A percentile compares a stretch with the other conserved stretches of the same genome.
Evolutionary conservation across 139 green algal species (phyloP).

Genomic region (Chlorella sp.): DNA sequence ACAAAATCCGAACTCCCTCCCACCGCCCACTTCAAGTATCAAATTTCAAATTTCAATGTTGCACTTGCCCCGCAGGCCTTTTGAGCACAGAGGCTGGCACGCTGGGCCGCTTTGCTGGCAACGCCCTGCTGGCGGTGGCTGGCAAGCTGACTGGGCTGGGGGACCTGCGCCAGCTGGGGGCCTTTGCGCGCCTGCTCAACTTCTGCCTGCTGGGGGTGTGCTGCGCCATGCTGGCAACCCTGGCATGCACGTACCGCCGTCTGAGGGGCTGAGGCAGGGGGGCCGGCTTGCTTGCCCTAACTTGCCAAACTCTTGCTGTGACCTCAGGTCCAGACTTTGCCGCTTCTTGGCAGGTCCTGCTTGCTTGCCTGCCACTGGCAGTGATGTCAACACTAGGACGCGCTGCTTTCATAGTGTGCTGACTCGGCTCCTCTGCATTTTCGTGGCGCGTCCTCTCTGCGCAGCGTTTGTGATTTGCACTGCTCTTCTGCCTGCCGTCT

Average conservation of each 20-base stretch:
- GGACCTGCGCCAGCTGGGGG: not conserved
- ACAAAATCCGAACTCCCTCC: not conserved
- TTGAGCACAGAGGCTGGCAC: constrained; percentile 59
- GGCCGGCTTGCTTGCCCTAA: too few relatives aligned
- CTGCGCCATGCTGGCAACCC: constrained; percentile 13
- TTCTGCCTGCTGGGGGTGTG: not conserved
- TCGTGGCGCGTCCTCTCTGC: too few relatives aligned
- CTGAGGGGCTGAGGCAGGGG: constrained; percentile 30
- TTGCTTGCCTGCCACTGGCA: too few relatives aligned
- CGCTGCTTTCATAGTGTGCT: too few relatives aligned
- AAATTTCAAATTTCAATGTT: not conserved
- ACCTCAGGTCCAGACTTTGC: too few relatives aligned
- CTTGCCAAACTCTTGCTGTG: too few relatives aligned
- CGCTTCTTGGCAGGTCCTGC: too few relatives aligned
- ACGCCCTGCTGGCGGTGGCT: constrained; percentile 41
- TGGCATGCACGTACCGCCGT: constrained; percentile 10
- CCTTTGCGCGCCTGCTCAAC: constrained; percentile 10
- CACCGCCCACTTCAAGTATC: not conserved
- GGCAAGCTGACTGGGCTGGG: constrained; percentile 31
- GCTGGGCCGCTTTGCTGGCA: constrained; percentile 55
- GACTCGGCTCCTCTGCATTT: too few relatives aligned
- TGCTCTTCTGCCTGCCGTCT: too few relatives aligned
- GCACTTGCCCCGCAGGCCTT: constrained; percentile 34
- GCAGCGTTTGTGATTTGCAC: too few relatives aligned
- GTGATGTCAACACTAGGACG: too few relatives aligned